Conservation (phyloP, 495 filamentous ascomycete genomes). For the Pseudevernia furfuracea region DNA sequence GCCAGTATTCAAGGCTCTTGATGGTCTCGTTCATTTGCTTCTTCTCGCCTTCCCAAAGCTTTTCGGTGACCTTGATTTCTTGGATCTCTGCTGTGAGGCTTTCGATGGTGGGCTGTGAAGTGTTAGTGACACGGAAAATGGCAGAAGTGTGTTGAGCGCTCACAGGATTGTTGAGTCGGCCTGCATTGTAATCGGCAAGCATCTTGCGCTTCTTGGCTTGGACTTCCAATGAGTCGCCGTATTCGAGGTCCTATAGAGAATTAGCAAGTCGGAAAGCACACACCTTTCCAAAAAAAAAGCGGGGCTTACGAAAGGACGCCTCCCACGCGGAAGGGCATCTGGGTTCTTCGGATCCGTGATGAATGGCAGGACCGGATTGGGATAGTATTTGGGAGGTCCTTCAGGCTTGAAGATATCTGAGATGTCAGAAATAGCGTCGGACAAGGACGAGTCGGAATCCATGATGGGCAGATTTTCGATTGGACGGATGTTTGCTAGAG, state of each 20-base stretch:
- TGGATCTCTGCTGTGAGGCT: conserved; percentile 6
- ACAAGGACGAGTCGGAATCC: conserved; percentile 23
- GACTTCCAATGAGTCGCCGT: conserved; percentile 12
- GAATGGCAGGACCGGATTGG: conserved; percentile 8
- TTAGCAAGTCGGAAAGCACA: background rate
- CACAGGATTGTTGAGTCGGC: conserved; percentile 6
- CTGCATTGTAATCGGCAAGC: conserved; percentile 10
- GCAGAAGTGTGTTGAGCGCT: background rate
- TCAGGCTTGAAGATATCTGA: conserved; percentile 11
- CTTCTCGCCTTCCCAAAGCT: conserved; percentile 9
- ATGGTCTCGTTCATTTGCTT: conserved; percentile 5
- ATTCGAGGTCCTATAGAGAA: conserved; percentile 20
- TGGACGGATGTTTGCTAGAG: conserved; percentile 38
- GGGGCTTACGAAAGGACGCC: conserved; percentile 20
- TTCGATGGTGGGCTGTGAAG: conserved; percentile 1
- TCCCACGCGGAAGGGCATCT: conserved; percentile 4
- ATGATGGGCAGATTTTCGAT: conserved; percentile 26
- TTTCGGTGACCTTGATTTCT: conserved; percentile 8
- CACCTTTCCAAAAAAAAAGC: background rate
- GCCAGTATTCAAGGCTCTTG: conserved; percentile 10
- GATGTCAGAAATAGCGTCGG: conserved; percentile 18
- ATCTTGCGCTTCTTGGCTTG: conserved; percentile 25
- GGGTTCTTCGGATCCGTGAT: conserved; percentile 3
- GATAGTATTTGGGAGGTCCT: conserved; percentile 19
- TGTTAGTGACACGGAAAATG: background rate